A percentile compares a stretch with the other conserved stretches of the same genome.
These are phyloP conservation scores for Boletus edulis DNA, from an alignment of 768 basidiomycete species.

Conservation along the genomic window DNA sequence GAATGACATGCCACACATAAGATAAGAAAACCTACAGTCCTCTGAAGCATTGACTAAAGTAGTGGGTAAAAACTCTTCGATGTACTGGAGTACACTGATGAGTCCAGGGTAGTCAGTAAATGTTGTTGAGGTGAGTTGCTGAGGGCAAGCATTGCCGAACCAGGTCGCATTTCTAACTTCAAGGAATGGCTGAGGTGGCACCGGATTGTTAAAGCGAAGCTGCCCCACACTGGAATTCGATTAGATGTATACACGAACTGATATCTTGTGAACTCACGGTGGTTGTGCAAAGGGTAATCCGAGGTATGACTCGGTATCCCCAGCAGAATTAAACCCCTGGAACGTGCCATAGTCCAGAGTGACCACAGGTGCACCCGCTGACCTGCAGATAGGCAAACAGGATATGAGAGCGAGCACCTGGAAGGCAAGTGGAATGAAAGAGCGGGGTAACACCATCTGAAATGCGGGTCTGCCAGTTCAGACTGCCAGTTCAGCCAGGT, in stretches of 20 bases:
- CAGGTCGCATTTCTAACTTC: background rate
- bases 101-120: background rate
- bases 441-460: background rate
- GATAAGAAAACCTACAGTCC: slow-evolving; percentile 9
- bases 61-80: background rate
- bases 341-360: slow-evolving; percentile 18
- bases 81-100: background rate
- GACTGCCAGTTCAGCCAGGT: background rate
- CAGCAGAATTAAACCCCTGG: slow-evolving; percentile 11
- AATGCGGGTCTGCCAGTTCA: background rate
- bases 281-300: slow-evolving; percentile 1
- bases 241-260: background rate
- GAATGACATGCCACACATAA: background rate
- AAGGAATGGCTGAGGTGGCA: background rate
- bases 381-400: background rate
- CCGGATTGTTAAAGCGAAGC: slow-evolving; percentile 20
- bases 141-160: slow-evolving; percentile 39
- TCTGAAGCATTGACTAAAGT: slow-evolving; percentile 10
- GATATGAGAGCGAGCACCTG: background rate
- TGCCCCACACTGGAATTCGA: slow-evolving; percentile 5
- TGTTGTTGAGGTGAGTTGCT: slow-evolving; percentile 22
- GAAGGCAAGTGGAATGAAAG: background rate
- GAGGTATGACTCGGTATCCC: background rate
- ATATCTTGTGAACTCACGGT: background rate
- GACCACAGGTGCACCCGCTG: slow-evolving; percentile 3